Conservation (phyloP, 257 asterid species). For the Coffea eugenioides region DNA sequence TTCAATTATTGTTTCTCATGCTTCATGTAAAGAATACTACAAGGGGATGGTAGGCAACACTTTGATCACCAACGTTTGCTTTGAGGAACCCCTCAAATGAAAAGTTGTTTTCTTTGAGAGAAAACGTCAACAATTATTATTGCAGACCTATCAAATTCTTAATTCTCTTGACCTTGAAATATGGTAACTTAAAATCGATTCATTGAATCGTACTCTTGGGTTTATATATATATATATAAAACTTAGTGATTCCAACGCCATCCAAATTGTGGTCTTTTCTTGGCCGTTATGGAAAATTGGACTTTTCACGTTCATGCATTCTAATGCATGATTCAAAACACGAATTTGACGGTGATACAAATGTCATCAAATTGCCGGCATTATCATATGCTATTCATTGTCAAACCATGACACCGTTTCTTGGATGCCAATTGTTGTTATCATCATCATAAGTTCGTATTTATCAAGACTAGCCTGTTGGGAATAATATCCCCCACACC, state of each 20-base stretch:
- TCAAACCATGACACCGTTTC: constrained; percentile 9
- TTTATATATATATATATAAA: neutral
- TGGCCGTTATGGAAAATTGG: neutral
- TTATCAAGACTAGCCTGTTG: neutral
- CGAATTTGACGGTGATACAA: neutral
- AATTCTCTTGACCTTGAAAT: neutral
- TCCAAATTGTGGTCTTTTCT: neutral
- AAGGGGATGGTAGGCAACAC: neutral
- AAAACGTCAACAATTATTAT: neutral
- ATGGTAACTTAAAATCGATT: neutral
- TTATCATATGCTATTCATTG: neutral
- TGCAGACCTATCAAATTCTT: neutral
- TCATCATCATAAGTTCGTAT: neutral
- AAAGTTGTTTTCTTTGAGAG: neutral
- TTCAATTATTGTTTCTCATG: neutral
- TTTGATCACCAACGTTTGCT: neutral
- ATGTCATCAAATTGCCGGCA: constrained; percentile 12
- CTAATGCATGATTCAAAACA: neutral
- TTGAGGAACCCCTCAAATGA: neutral
- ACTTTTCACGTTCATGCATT: neutral
- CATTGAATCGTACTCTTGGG: neutral
- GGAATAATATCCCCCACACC: neutral
- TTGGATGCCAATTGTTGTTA: neutral
- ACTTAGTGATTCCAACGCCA: too few species aligned
- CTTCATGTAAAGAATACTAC: neutral